phyloP scores from a whole-genome alignment of 2,329 filamentous ascomycete genomes.

The Penicillium sp. region DNA sequence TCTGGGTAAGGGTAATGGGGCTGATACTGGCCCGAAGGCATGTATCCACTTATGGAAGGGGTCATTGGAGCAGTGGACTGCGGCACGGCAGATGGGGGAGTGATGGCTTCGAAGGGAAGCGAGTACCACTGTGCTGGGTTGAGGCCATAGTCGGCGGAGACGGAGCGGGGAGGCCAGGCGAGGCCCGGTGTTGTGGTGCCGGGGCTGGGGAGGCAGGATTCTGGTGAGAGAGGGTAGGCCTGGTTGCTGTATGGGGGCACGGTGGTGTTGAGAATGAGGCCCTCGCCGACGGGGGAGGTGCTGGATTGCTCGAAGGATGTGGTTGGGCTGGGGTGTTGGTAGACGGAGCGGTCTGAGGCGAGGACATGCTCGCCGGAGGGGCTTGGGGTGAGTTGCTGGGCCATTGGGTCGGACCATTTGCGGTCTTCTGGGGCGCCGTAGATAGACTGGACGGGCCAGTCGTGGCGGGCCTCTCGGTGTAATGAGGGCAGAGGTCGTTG shows the following conservation, averaged over 20 bases:
- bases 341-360: constrained; percentile 23
- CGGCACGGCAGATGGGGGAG: constrained; percentile 21
- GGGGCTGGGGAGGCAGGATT: constrained; percentile 31
- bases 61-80: constrained; percentile 29
- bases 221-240: constrained; percentile 30
- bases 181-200: constrained; percentile 22
- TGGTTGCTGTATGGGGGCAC: constrained; percentile 26
- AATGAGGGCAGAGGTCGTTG: constrained; percentile 9
- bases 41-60: constrained; percentile 23
- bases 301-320: constrained; percentile 28
- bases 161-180: constrained; percentile 18
- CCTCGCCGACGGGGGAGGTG: constrained; percentile 27
- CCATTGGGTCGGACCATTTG: constrained; percentile 24
- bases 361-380: constrained; percentile 24
- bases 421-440: constrained; percentile 13
- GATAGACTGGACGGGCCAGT: constrained; percentile 16
- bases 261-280: constrained; percentile 28
- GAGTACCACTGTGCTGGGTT: constrained; percentile 32
- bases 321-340: constrained; percentile 21
- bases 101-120: constrained; percentile 28
- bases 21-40: constrained; percentile 22
- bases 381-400: constrained; percentile 26
- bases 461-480: constrained; percentile 7
- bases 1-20: constrained; percentile 21
- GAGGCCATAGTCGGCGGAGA: constrained; percentile 24